Base-by-base conservation (phyloP, 352 stramenopile species). In the Pythium coloratum region DNA sequence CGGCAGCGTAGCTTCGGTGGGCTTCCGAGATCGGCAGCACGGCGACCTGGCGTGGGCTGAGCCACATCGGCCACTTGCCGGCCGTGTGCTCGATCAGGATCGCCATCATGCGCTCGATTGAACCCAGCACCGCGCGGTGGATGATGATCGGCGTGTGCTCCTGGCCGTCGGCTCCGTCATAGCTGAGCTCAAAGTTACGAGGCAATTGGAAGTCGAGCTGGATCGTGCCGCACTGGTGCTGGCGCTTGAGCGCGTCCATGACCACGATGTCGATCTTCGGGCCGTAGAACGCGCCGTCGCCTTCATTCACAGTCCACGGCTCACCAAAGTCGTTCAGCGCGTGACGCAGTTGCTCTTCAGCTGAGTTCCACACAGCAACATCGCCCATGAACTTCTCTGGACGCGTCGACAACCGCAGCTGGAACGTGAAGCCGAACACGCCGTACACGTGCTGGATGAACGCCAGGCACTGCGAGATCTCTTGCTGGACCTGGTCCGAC, bases 201-300 rank as follows among this genome's bases (percentile, higher is more conserved):
- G 97, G 97, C 40, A 99, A 73, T 76, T 99, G 98, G 71, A 99
- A 99, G 78, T 99, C 97, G 64, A 97, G 94, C 76, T 99, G 97
- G 47, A 99, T 96, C 20, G 97, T 99, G 16, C 91, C 98, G 74
- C 96, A 99, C 75, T 99, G 97, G 84, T 98, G 98, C 69, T 97
- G 89, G 20, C 97, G 90, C 67, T 98, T 91, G 58, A 99, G 92
- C 14, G 96, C 96, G 82, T 99, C 97, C 54, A 90, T 93, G 66
- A 99, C 97, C 61, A 98, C 97, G 46, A 99, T 89, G 77, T 99
- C 97, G 71, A 99, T 99, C 80, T 98, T 98, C 18, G 97, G 97
- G 2, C 97, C 96, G 76, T 99, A 99, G 67, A 99, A 99, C 7
- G 97, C 97, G 64, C 97, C 97, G 58, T 98, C 97, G 51, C 95